phyloP scores from a whole-genome alignment of 306 rosid species.

The Dalbergia oliveri region DNA sequence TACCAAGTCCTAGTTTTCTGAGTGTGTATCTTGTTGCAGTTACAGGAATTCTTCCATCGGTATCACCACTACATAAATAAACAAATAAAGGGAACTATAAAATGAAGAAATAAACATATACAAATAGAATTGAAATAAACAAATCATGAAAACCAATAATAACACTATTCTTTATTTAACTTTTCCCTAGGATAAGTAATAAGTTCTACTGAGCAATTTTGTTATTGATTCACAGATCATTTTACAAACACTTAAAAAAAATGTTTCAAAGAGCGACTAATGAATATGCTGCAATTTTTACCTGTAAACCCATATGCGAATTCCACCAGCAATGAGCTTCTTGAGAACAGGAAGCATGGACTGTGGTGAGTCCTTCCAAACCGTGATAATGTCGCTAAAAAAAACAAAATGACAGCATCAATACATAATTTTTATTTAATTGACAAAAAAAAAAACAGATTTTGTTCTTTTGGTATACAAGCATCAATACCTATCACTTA shows the following conservation, averaged over 20 bases:
- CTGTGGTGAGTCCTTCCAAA: conserved; percentile 70
- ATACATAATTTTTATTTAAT: neutral
- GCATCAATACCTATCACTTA: neutral
- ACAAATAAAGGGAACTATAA: neutral
- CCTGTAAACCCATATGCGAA: conserved; percentile 89
- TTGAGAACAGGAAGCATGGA: conserved; percentile 74
- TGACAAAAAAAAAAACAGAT: too few species aligned
- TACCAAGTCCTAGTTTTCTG: conserved; percentile 51
- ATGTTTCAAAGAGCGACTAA: neutral
- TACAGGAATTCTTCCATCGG: conserved; percentile 63
- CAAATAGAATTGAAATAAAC: neutral
- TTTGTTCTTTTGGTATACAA: too few species aligned
- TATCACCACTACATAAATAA: conserved; percentile 55
- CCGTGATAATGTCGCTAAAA: conserved; percentile 56
- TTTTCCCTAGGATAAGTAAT: too few species aligned
- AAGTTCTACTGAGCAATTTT: neutral
- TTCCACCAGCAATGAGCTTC: conserved; percentile 75
- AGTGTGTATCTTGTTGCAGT: conserved; percentile 61
- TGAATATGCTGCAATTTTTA: conserved; percentile 40
- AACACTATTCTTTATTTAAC: too few species aligned
- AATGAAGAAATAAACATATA: neutral
- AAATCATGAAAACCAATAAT: neutral
- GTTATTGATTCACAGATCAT: neutral
- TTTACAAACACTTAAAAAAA: neutral
- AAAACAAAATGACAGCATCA: neutral